These are phyloP conservation scores for Ashbya aceris DNA, from an alignment of 1,139 yeast genomes.

Conservation along the genomic window DNA sequence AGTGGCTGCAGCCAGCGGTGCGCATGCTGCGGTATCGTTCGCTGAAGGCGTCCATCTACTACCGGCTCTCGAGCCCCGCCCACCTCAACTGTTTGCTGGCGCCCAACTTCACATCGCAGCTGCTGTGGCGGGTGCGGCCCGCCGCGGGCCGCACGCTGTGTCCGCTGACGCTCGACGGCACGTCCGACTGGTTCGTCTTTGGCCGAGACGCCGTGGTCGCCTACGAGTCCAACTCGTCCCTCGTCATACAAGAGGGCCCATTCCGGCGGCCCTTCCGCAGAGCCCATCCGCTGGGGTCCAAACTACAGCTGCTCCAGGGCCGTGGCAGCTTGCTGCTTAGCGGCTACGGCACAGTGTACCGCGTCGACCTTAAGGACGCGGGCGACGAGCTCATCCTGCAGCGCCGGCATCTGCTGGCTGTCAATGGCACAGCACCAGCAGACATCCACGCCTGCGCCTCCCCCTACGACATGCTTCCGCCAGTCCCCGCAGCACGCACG, in stretches of 20 bases:
- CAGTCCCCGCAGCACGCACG: neutral
- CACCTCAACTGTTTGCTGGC: constrained; percentile 17
- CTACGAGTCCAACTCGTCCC: constrained; percentile 26
- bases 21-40: constrained; percentile 14
- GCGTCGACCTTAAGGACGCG: constrained; percentile 20
- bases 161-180: constrained; percentile 23
- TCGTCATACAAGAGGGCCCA: constrained; percentile 12
- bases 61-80: constrained; percentile 16
- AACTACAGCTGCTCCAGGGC: constrained; percentile 22
- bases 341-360: constrained; percentile 26
- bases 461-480: neutral
- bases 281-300: constrained; percentile 6
- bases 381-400: constrained; percentile 24
- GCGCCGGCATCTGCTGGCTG: constrained; percentile 24
- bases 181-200: constrained; percentile 28
- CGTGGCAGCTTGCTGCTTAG: constrained; percentile 28
- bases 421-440: constrained; percentile 22
- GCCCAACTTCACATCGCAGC: constrained; percentile 10
- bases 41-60: constrained; percentile 15
- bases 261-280: neutral
- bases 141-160: constrained; percentile 19
- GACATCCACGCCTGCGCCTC: constrained; percentile 13
- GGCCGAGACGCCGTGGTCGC: constrained; percentile 26
- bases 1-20: constrained; percentile 19
- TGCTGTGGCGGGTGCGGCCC: constrained; percentile 5